Evolutionary conservation across 2,329 filamentous ascomycete genomes (phyloP).

Genomic region (Cladophialophora immunda): DNA sequence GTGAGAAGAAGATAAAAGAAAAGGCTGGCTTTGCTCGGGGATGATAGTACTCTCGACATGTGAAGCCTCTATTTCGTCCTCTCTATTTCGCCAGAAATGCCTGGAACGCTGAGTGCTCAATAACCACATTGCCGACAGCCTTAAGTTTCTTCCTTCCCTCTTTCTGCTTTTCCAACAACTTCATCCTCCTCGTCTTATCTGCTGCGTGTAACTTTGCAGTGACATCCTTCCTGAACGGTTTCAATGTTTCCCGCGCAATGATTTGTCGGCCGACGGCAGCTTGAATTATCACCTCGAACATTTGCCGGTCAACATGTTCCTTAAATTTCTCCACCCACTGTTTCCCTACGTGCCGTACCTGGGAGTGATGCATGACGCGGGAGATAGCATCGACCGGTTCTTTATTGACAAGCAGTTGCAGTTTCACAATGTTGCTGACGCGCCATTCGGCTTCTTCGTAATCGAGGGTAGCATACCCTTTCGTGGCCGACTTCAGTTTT

Average conservation of each 20-base stretch:
- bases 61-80: not conserved
- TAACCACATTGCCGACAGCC: conserved; percentile 83
- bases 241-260: conserved; percentile 91
- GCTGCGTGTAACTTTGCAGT: conserved; percentile 90
- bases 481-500: conserved; percentile 90
- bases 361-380: conserved; percentile 84
- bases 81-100: conserved; percentile 82
- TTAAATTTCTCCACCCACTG: conserved; percentile 97
- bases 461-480: conserved; percentile 94
- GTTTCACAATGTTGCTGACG: conserved; percentile 79
- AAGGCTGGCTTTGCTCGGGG: not conserved
- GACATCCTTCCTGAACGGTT: conserved; percentile 96
- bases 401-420: conserved; percentile 94
- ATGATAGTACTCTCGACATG: not conserved
- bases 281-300: conserved; percentile 97
- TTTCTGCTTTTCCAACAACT: conserved; percentile 96
- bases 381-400: conserved; percentile 91
- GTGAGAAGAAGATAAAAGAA: not conserved
- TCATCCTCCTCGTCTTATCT: conserved; percentile 81
- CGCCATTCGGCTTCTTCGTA: conserved; percentile 96
- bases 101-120: conserved; percentile 95
- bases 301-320: conserved; percentile 92
- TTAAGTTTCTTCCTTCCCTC: conserved; percentile 88
- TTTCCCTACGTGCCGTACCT: conserved; percentile 80
- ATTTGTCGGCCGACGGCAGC: conserved; percentile 83